Conservation (phyloP, 176 grass and related monocot genomes). For the Coix lacrymajobi region DNA sequence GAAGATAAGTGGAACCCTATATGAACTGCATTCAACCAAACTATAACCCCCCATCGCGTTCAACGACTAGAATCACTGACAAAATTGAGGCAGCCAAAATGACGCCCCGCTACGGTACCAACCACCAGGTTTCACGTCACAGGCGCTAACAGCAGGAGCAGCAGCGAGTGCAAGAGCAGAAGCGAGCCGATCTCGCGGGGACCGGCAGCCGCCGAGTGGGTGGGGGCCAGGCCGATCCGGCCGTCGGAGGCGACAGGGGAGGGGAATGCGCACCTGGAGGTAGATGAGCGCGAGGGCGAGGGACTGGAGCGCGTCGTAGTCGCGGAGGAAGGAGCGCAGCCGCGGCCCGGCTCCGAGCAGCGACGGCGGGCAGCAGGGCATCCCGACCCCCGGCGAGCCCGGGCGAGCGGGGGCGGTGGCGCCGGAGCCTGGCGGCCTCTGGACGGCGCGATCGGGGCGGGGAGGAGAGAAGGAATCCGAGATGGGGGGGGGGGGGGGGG, state of each 20-base stretch:
- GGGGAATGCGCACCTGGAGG: constrained; percentile 60
- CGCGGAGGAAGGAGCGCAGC: constrained; percentile 80
- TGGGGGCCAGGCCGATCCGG: constrained; percentile 17
- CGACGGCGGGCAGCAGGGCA: constrained; percentile 54
- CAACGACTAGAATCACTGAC: neutral
- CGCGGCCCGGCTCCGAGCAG: constrained; percentile 45
- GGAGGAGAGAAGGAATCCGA: neutral
- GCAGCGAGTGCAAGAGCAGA: neutral
- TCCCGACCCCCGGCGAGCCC: constrained; percentile 32
- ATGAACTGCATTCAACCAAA: constrained; percentile 2
- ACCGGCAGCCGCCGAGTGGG: too few species aligned
- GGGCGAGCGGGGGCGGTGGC: neutral
- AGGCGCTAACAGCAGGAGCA: neutral
- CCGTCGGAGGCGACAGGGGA: neutral
- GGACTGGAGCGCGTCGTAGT: constrained; percentile 89
- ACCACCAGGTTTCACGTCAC: neutral
- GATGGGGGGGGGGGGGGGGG: too few species aligned
- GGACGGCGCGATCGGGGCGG: neutral
- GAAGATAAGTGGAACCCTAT: neutral
- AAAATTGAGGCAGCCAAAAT: neutral
- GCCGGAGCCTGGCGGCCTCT: neutral
- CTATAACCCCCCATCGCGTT: neutral
- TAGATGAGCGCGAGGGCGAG: constrained; percentile 84
- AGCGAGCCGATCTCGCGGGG: neutral
- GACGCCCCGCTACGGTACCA: neutral